Conservation (phyloP, 2,329 filamentous ascomycete genomes). For the Alternaria dauci region DNA sequence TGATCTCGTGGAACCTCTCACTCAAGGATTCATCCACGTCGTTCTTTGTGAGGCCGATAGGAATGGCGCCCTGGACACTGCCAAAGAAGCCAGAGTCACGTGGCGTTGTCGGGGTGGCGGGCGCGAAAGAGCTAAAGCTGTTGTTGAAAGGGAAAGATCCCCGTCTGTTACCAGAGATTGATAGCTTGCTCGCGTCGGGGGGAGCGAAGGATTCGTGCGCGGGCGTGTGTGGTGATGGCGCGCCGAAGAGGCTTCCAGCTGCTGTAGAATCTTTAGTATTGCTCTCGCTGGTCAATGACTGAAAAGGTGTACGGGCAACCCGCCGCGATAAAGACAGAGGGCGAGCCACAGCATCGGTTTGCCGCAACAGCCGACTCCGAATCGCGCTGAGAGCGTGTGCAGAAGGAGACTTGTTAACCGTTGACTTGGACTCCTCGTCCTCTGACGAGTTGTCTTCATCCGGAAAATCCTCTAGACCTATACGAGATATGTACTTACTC, state of each 20-base stretch:
- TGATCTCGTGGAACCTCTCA: constrained; percentile 80
- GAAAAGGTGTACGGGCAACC: constrained; percentile 29
- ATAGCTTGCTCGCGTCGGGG: constrained; percentile 81
- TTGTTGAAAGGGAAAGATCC: constrained; percentile 50
- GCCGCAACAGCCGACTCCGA: constrained; percentile 51
- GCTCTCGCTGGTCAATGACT: constrained; percentile 8
- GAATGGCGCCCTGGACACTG: constrained; percentile 66
- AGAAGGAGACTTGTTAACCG: constrained; percentile 36
- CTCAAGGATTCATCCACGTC: constrained; percentile 79
- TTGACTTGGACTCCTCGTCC: constrained; percentile 44
- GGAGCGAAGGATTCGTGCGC: constrained; percentile 75
- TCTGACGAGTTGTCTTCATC: constrained; percentile 47
- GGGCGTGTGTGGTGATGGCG: constrained; percentile 76
- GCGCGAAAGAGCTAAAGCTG: constrained; percentile 64
- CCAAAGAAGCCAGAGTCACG: constrained; percentile 66
- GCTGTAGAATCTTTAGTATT: constrained; percentile 54
- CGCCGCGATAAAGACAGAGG: constrained; percentile 54
- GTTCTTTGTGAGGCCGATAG: constrained; percentile 69
- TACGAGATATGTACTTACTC: constrained; percentile 49
- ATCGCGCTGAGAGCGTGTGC: constrained; percentile 45
- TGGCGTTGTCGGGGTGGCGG: constrained; percentile 82
- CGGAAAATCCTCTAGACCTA: constrained; percentile 24
- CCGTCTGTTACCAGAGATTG: constrained; percentile 70
- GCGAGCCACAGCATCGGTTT: constrained; percentile 46
- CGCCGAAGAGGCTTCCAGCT: constrained; percentile 65